phyloP scores from a whole-genome alignment of 176 grass and related monocot genomes.

The Hsuehochloa calcarea region DNA sequence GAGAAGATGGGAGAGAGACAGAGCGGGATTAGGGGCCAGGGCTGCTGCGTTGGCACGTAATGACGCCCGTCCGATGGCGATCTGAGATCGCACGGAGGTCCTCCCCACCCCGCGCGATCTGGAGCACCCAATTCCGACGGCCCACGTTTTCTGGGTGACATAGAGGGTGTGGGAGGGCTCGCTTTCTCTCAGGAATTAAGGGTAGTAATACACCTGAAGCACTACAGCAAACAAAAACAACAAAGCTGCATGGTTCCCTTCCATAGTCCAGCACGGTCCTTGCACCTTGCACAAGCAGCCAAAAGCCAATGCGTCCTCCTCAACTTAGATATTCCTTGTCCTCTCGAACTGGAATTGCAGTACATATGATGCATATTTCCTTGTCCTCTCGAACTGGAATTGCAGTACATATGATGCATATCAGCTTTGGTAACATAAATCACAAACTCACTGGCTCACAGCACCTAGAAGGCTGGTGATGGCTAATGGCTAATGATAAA shows the following conservation, averaged over 20 bases:
- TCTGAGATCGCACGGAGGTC: no score
- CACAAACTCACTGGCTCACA: neutral
- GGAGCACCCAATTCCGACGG: no score
- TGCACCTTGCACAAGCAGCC: neutral
- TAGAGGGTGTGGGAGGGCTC: no score
- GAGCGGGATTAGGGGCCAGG: no score
- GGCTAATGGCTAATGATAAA: conserved; percentile 26
- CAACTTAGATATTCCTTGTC: conserved; percentile 5
- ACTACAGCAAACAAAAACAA: neutral
- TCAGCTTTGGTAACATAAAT: neutral
- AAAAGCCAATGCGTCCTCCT: neutral
- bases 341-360: neutral
- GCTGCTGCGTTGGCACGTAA: no score
- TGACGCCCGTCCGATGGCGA: no score
- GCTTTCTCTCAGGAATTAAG: no score
- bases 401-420: neutral
- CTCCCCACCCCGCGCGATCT: no score
- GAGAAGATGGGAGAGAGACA: no score
- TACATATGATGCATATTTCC: conserved; percentile 3
- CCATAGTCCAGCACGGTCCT: neutral
- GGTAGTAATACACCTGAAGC: neutral
- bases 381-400: neutral
- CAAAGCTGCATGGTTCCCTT: neutral
- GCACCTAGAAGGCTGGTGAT: neutral
- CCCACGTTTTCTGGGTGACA: no score